phyloP scores from a whole-genome alignment of 2,329 filamentous ascomycete species.

The Zymoseptoria crescenta region DNA sequence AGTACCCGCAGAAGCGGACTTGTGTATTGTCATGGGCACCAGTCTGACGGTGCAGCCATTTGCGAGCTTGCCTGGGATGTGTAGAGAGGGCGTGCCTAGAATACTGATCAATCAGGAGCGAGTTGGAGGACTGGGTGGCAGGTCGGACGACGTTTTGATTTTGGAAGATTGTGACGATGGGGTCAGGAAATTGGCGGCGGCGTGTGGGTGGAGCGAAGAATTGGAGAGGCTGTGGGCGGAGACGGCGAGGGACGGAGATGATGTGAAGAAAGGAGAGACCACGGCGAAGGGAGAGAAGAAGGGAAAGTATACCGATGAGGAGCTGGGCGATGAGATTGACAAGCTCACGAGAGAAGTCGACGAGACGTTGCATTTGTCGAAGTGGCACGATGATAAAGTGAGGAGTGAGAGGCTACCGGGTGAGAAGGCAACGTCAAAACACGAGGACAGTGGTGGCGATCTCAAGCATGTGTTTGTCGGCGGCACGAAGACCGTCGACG shows the following conservation, averaged over 20 bases:
- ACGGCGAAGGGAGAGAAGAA: slow-evolving; percentile 21
- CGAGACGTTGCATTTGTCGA: slow-evolving; percentile 44
- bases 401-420: slow-evolving; percentile 13
- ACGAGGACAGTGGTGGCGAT: slow-evolving; percentile 1
- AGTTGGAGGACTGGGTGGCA: slow-evolving; percentile 69
- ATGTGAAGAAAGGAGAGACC: slow-evolving; percentile 19
- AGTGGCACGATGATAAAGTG: slow-evolving; percentile 36
- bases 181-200: slow-evolving; percentile 67
- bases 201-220: slow-evolving; percentile 78
- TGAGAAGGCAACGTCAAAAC: background rate
- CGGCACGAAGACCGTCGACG: slow-evolving; percentile 2
- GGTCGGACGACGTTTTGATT: slow-evolving; percentile 75
- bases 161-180: slow-evolving; percentile 78
- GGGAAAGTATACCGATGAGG: slow-evolving; percentile 45
- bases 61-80: slow-evolving; percentile 64
- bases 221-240: slow-evolving; percentile 67
- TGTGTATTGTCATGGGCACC: slow-evolving; percentile 81
- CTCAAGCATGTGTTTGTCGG: slow-evolving; percentile 12
- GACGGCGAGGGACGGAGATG: slow-evolving; percentile 52
- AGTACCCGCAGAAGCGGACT: slow-evolving; percentile 57
- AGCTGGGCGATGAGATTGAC: slow-evolving; percentile 49
- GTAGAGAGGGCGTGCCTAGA: slow-evolving; percentile 57
- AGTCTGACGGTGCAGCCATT: slow-evolving; percentile 86
- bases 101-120: slow-evolving; percentile 80
- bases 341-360: slow-evolving; percentile 53